These are phyloP conservation scores for Arachis stenosperma DNA, from an alignment of 306 rosid genomes.

Conservation along the genomic window DNA sequence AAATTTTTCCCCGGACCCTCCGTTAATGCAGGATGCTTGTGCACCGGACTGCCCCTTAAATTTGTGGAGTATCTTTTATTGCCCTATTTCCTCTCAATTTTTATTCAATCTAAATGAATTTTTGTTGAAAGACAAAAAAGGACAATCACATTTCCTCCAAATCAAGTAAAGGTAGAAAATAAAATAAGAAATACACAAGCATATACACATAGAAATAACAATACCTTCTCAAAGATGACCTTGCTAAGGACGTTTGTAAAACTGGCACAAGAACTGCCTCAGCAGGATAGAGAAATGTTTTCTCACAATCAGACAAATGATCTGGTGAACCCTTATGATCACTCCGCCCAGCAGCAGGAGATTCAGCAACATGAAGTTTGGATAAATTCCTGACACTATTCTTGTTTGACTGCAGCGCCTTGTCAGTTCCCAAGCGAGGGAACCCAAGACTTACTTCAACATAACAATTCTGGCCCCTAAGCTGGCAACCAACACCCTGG, in stretches of 20 bases:
- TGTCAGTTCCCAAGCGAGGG: slow-evolving; percentile 65
- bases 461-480: slow-evolving; percentile 81
- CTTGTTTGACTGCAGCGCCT: slow-evolving; percentile 51
- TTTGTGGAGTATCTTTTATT: not conserved
- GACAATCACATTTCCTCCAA: slow-evolving; percentile 7
- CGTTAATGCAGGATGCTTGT: too few relatives aligned
- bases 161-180: slow-evolving; percentile 29
- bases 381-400: slow-evolving; percentile 51
- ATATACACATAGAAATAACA: slow-evolving; percentile 5
- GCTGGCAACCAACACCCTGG: slow-evolving; percentile 82
- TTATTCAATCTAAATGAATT: slow-evolving; percentile 1
- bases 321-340: slow-evolving; percentile 70
- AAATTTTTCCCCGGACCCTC: too few relatives aligned
- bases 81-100: slow-evolving; percentile 1
- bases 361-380: slow-evolving; percentile 60
- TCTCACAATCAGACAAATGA: slow-evolving; percentile 59
- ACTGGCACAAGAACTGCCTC: slow-evolving; percentile 92
- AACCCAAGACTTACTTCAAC: slow-evolving; percentile 92
- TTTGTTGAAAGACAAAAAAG: not conserved
- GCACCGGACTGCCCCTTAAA: too few relatives aligned
- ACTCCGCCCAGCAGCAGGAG: slow-evolving; percentile 61
- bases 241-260: slow-evolving; percentile 73
- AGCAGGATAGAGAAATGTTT: slow-evolving; percentile 83
- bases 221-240: slow-evolving; percentile 89
- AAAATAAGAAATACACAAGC: slow-evolving; percentile 22